phyloP scores from a whole-genome alignment of 2,329 filamentous ascomycete species.

The Xylaria sp. region DNA sequence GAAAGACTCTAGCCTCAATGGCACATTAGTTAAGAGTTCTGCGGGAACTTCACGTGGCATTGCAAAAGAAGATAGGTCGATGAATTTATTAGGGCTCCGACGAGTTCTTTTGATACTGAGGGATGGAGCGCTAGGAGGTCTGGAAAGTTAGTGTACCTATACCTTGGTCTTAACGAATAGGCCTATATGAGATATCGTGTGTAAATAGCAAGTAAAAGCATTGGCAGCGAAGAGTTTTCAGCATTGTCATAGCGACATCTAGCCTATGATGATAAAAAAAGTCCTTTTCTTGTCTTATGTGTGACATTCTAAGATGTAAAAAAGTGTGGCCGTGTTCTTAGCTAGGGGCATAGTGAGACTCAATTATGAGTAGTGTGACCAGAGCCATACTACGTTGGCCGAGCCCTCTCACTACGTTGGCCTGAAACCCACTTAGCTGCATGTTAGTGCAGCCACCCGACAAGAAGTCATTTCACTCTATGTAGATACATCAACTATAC shows the following conservation, averaged over 20 bases:
- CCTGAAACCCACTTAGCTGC: too few relatives aligned
- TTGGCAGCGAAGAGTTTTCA: constrained; percentile 18
- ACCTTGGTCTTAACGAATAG: constrained; percentile 36
- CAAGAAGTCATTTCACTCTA: too few relatives aligned
- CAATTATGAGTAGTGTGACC: neutral
- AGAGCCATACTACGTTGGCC: too few relatives aligned
- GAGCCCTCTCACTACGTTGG: too few relatives aligned
- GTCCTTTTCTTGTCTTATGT: neutral
- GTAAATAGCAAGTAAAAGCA: constrained; percentile 29
- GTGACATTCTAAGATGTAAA: neutral
- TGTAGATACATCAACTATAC: too few relatives aligned
- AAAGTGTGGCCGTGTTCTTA: neutral
- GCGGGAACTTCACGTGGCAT: constrained; percentile 7
- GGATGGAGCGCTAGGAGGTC: constrained; percentile 31
- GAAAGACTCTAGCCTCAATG: constrained; percentile 12
- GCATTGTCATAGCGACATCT: constrained; percentile 11
- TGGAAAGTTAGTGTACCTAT: constrained; percentile 40
- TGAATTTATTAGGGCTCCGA: constrained; percentile 37
- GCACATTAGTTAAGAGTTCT: constrained; percentile 4
- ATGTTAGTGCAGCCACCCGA: too few relatives aligned
- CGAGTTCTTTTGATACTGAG: constrained; percentile 41
- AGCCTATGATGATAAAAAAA: constrained; percentile 9
- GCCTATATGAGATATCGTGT: constrained; percentile 32
- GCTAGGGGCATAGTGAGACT: neutral
- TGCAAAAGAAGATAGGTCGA: constrained; percentile 27